Conservation (phyloP, 2,329 filamentous ascomycete species). For the Colletotrichum lindemuthianum region DNA sequence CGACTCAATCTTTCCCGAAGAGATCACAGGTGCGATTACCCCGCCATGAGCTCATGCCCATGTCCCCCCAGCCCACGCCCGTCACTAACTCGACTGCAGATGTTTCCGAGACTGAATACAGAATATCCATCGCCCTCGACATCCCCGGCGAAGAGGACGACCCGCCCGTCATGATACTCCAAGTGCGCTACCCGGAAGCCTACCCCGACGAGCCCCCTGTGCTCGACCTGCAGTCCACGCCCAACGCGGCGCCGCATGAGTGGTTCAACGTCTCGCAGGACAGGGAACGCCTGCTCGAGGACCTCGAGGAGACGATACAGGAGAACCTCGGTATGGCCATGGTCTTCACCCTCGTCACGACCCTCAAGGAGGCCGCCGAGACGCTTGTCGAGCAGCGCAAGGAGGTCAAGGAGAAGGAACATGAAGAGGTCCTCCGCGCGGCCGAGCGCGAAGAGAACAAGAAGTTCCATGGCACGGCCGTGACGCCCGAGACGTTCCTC, state of each 20-base stretch:
- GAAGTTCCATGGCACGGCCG: constrained; percentile 92
- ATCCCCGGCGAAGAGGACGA: constrained; percentile 72
- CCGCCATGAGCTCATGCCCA: constrained; percentile 22
- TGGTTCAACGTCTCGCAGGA: constrained; percentile 85
- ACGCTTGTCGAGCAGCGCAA: constrained; percentile 80
- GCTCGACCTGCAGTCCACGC: constrained; percentile 81
- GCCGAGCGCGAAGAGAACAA: constrained; percentile 92
- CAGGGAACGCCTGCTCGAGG: constrained; percentile 76
- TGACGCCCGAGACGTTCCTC: constrained; percentile 87
- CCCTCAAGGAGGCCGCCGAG: constrained; percentile 92
- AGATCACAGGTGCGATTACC: constrained; percentile 80
- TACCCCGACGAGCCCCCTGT: constrained; percentile 90
- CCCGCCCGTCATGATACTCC: constrained; percentile 78
- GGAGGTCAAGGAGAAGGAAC: constrained; percentile 67
- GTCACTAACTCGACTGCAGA: constrained; percentile 61
- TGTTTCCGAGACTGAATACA: constrained; percentile 88
- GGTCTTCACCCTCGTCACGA: constrained; percentile 90
- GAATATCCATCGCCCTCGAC: constrained; percentile 87
- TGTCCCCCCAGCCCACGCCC: background rate
- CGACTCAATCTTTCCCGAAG: constrained; percentile 97
- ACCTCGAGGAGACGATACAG: constrained; percentile 79
- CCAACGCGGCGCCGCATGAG: constrained; percentile 74
- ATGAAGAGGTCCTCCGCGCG: constrained; percentile 64
- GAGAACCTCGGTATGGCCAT: constrained; percentile 98
- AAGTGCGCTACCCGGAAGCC: constrained; percentile 86